Percentiles rank a stretch among this genome's conserved stretches.
Evolutionary conservation across 78 protist species (phyloP).

Genomic region (Carpediemonas membranifera): DNA sequence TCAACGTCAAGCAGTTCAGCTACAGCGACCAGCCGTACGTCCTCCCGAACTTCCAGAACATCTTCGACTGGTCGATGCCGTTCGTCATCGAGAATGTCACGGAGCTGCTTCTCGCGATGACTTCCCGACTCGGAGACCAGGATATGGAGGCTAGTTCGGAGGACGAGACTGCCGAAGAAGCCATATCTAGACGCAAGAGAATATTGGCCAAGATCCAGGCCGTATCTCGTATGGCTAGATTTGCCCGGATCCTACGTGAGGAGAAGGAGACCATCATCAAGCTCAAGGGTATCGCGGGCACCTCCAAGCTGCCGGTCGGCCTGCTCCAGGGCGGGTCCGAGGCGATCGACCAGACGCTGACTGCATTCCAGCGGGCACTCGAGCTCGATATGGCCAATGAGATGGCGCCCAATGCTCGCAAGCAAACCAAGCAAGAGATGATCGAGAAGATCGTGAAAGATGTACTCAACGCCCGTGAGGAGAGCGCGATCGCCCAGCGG

Average conservation of each 20-base stretch:
- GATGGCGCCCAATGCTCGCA: too few relatives aligned
- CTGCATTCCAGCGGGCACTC: constrained; percentile 43
- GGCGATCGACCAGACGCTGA: constrained; percentile 39
- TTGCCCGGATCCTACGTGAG: constrained; percentile 37
- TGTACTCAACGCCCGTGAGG: too few relatives aligned
- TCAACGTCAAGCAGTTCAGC: constrained; percentile 81
- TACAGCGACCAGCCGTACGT: constrained; percentile 86
- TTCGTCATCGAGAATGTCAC: constrained; percentile 72
- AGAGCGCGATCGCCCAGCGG: too few relatives aligned
- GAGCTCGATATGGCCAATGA: constrained; percentile 34
- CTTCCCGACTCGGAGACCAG: not conserved
- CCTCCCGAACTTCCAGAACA: constrained; percentile 94
- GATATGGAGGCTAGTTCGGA: not conserved
- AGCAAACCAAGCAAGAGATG: too few relatives aligned
- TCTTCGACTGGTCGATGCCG: constrained; percentile 93
- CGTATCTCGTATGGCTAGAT: constrained; percentile 49
- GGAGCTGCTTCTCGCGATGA: not conserved
- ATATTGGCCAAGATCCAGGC: constrained; percentile 60
- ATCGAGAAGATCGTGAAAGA: too few relatives aligned
- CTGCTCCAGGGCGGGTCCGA: constrained; percentile 56
- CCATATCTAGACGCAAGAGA: too few relatives aligned
- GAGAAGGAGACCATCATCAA: constrained; percentile 69
- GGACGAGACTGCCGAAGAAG: not conserved
- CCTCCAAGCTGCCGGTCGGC: constrained; percentile 63
- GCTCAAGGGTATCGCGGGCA: constrained; percentile 73